Base-by-base conservation (phyloP, 2,329 filamentous ascomycete genomes). In the Plectosphaerella cucumerina region DNA sequence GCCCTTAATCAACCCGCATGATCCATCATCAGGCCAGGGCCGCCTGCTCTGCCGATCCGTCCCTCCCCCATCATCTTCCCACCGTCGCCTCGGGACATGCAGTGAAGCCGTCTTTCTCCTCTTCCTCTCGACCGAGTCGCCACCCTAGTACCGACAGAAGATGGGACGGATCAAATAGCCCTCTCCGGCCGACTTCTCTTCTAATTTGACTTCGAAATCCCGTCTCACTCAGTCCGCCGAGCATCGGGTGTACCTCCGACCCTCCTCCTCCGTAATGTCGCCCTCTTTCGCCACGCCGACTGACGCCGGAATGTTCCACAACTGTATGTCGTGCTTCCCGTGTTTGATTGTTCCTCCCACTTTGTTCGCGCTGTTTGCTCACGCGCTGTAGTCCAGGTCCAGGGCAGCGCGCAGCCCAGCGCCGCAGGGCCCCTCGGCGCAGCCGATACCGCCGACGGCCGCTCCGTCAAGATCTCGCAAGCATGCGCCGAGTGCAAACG, bases 401-500 rank as follows among this genome's bases (percentile, higher is more conserved):
- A 47, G 15, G 45, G 33, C 5, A 37, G 34, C 15, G 3, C 11
- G 6, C 18, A 47, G 14, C 20, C 21, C 8, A 34, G 33, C 6
- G 21, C 18, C 8, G 20, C 34, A 15, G 31, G 26, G 6, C 65
- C 59, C 57, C 57, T 64, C 52, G 75, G 73, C 56, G 58, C 70
- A 22, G 71, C 64, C 50, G 67, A 66, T 23, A 62, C 59, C 15
- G 57, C 60, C 15, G 64, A 68, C 9, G 64, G 68, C 45, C 76
- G 78, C 64, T 71, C 76, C 56, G 76, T 78, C 59, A 80, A 76
- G 35, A 80, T 76, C 52, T 73, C 76, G 26, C 76, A 86, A 60
- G 86, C 87, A 37, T 82, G 80, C 61, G 82, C 78, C 77, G 78
- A 81, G 56, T 82, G 79, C 68, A 79, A 78, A 60, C 70, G 75